phyloP scores from a whole-genome alignment of 768 basidiomycete genomes.

The Pholiota conissans region DNA sequence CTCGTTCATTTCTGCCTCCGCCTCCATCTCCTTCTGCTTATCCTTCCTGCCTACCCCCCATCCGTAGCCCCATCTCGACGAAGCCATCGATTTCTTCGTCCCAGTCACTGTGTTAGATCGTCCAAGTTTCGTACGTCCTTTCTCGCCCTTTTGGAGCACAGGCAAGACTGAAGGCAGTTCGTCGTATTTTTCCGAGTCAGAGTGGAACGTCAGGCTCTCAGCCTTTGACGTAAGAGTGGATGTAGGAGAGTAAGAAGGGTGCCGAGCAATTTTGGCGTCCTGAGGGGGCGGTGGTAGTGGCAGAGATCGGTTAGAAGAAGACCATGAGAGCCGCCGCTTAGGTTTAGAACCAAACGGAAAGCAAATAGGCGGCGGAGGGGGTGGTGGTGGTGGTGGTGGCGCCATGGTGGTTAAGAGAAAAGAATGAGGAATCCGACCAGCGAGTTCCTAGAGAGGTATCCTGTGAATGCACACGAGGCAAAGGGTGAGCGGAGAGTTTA shows the following conservation, averaged over 20 bases:
- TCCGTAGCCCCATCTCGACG: constrained; percentile 67
- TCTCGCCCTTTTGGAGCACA: constrained; percentile 32
- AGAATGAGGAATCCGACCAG: constrained; percentile 14
- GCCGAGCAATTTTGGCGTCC: constrained; percentile 32
- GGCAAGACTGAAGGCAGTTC: constrained; percentile 36
- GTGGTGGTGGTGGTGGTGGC: constrained; percentile 54
- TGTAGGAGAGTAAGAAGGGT: constrained; percentile 36
- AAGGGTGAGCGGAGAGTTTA: constrained; percentile 18
- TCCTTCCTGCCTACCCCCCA: constrained; percentile 64
- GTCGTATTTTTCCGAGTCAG: constrained; percentile 65
- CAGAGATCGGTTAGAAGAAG: constrained; percentile 32
- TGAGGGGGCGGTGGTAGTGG: constrained; percentile 14
- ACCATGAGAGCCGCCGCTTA: constrained; percentile 48
- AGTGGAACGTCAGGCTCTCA: constrained; percentile 55
- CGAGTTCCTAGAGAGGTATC: constrained; percentile 17
- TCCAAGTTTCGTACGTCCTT: constrained; percentile 41
- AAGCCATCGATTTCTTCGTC: constrained; percentile 49
- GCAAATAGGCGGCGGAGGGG: constrained; percentile 60
- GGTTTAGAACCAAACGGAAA: constrained; percentile 58
- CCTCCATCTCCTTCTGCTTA: constrained; percentile 35
- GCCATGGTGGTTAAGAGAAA: constrained; percentile 40
- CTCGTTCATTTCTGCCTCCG: constrained; percentile 24
- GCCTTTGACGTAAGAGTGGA: constrained; percentile 41
- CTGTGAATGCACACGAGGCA: constrained; percentile 23
- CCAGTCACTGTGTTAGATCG: constrained; percentile 58